phyloP scores from a whole-genome alignment of 257 asterid genomes.

The Thymus mandschuricus region DNA sequence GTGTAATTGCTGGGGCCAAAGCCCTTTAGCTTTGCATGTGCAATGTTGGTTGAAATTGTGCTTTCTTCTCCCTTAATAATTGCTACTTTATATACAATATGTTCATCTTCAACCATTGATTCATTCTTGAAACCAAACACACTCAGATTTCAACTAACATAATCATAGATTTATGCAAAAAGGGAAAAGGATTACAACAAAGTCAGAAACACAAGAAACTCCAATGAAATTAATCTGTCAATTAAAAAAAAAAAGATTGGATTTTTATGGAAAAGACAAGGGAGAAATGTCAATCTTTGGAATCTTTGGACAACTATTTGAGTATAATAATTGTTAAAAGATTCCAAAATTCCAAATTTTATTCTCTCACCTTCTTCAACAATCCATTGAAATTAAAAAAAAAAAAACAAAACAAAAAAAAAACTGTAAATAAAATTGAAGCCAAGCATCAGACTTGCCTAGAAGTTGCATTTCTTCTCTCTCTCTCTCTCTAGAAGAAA shows the following conservation, averaged over 20 bases:
- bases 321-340: constrained; percentile 16
- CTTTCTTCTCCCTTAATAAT: constrained; percentile 13
- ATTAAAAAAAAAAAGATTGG: constrained; percentile 16
- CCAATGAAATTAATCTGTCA: constrained; percentile 20
- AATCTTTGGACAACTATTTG: constrained; percentile 32
- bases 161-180: not conserved
- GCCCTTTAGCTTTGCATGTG: constrained; percentile 26
- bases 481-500: not conserved
- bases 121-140: not conserved
- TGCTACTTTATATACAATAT: not conserved
- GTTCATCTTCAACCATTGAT: not conserved
- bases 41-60: constrained; percentile 12
- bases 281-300: constrained; percentile 22
- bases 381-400: constrained; percentile 1
- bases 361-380: constrained; percentile 32
- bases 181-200: not conserved
- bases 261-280: constrained; percentile 7
- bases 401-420: not conserved
- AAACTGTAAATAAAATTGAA: constrained; percentile 25
- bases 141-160: not conserved
- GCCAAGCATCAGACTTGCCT: constrained; percentile 90
- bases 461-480: constrained; percentile 40
- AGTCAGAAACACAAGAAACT: constrained; percentile 28
- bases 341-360: constrained; percentile 36
- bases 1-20: constrained; percentile 24